Evolutionary conservation across 2,329 filamentous ascomycete genomes (phyloP).

Genomic region (Pyrenophora seminiperda): DNA sequence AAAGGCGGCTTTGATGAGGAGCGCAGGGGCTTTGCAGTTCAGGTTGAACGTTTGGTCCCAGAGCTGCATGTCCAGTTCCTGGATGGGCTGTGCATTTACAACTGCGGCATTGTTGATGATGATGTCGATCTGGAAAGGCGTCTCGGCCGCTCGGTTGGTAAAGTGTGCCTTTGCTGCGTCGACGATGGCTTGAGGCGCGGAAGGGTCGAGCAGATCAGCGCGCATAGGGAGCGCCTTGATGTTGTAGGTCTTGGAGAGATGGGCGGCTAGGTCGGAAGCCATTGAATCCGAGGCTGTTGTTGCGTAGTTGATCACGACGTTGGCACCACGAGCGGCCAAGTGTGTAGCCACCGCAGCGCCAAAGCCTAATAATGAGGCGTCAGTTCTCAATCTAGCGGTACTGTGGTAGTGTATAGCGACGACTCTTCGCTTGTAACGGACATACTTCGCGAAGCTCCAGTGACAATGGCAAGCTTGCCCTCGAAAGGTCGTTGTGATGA

Average conservation of each 20-base stretch:
- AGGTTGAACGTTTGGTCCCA: slow-evolving; percentile 15
- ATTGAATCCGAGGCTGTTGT: slow-evolving; percentile 6
- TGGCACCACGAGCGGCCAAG: slow-evolving; percentile 9
- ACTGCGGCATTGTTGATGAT: slow-evolving; percentile 12
- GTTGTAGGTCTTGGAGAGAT: slow-evolving; percentile 13
- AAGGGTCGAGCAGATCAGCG: slow-evolving; percentile 10
- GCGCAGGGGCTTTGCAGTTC: slow-evolving; percentile 13
- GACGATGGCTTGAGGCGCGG: slow-evolving; percentile 9
- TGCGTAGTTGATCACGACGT: slow-evolving; percentile 13
- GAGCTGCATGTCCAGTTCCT: slow-evolving; percentile 9
- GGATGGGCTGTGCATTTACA: slow-evolving; percentile 11
- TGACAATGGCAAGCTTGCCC: slow-evolving; percentile 13
- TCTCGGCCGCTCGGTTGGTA: slow-evolving; percentile 2
- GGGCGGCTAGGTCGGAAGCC: slow-evolving; percentile 7
- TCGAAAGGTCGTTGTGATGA: slow-evolving; percentile 7
- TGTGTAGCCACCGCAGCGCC: slow-evolving; percentile 12
- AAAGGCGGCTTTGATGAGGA: slow-evolving; percentile 10
- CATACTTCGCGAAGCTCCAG: slow-evolving; percentile 12
- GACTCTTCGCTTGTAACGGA: background rate
- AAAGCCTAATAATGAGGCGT: slow-evolving; percentile 6
- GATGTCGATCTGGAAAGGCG: slow-evolving; percentile 11
- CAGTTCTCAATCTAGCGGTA: background rate
- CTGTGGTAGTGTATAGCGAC: background rate
- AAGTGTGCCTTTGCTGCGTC: slow-evolving; percentile 10
- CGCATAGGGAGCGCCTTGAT: slow-evolving; percentile 11